Conservation (phyloP, 1,284 basidiomycete genomes). For the Cerrena zonata region DNA sequence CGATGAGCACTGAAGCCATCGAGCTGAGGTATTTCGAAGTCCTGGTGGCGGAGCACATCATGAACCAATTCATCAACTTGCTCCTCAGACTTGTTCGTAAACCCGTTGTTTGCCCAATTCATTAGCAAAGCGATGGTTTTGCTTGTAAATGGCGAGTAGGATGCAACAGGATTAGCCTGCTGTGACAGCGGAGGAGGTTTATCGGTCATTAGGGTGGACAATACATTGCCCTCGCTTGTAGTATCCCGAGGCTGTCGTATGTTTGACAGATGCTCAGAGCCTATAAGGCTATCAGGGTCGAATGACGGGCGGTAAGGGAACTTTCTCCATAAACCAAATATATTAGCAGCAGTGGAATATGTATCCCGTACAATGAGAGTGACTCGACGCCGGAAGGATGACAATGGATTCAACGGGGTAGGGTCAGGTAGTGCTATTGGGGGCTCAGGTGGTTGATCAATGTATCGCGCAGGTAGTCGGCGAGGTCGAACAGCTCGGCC, state of each 20-base stretch:
- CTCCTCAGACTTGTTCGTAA: conserved; percentile 8
- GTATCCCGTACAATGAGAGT: neutral
- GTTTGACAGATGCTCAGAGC: neutral
- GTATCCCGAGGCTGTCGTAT: neutral
- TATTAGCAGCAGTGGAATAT: neutral
- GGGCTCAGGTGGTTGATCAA: too few relatives aligned
- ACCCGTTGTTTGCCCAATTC: conserved; percentile 11
- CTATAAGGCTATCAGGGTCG: neutral
- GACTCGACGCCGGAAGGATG: too few relatives aligned
- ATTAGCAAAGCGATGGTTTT: conserved; percentile 3
- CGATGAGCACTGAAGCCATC: conserved; percentile 8
- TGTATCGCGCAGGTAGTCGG: too few relatives aligned
- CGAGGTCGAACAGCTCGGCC: too few relatives aligned
- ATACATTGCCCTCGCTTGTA: neutral
- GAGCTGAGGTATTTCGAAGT: conserved; percentile 16
- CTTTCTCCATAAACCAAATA: neutral
- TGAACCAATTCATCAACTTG: conserved; percentile 18
- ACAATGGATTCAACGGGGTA: too few relatives aligned
- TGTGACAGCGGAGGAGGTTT: neutral
- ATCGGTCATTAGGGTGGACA: neutral
- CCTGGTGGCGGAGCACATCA: conserved; percentile 15
- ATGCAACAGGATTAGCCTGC: too few relatives aligned
- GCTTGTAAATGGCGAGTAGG: conserved; percentile 14
- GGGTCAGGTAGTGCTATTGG: too few relatives aligned
- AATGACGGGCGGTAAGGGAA: neutral